Evolutionary conservation across 202 grass and related monocot genomes (phyloP), one percentile per base, ranked within the genome.

Genomic region (Saccharum hybrid): DNA sequence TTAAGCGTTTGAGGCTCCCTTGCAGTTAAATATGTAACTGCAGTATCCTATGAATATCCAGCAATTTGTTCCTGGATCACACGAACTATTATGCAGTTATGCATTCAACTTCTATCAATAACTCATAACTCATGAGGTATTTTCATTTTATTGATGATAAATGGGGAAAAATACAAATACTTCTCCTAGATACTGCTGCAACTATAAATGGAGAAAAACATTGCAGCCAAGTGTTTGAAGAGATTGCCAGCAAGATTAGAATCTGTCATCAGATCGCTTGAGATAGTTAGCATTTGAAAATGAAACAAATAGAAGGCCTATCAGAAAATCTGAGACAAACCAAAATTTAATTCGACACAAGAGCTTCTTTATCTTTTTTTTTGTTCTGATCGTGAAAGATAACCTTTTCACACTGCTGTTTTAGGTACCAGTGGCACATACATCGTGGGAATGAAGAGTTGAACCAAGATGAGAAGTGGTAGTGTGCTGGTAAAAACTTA

Each of bases 271-370:
- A 28, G 45, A 3, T 21, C 33, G 12, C 61, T 75, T 75, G 21
- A 66, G 22, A 54, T 75, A 54, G 34, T 59, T 70, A 57, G 66
- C 36, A 61, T 81, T 61, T 81, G 39, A 42, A 13, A 61, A 23
- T 40, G 6, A 75, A 59, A 71, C 12, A 10, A 40, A 28, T 80
- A 19, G 21, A 68, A 81, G 12, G 34, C 34, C 30, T 39, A 68
- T 46, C 56, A 68, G 78, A 69, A 57, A 80, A 54, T 37, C 10
- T 22, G 30, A 18, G 78, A 42, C 49, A 68, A 81, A 75, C 43
- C n/a, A 51, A 54, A 18, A 40, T 42, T 72, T 34, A 4, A 62
- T 46, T 61, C 9, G 60, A 41, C 56, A 45, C 23, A 62, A 36
- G 3, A 66, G 33, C 15, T 21, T 48, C 14, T 38, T 7, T 15